Conservation (phyloP, 2,329 filamentous ascomycete species). For the Nemania abortiva region DNA sequence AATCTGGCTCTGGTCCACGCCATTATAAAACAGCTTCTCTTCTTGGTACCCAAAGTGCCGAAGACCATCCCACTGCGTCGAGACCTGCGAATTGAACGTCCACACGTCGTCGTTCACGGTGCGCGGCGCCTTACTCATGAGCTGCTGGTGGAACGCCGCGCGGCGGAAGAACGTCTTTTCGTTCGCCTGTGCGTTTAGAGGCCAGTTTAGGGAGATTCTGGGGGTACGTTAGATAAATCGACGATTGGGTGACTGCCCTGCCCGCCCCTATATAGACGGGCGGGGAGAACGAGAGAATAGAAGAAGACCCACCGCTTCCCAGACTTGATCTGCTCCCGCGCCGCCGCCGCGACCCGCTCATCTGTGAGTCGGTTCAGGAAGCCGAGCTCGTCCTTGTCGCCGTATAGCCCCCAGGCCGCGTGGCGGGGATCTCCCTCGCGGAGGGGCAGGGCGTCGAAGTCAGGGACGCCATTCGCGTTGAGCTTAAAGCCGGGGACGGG, state of each 20-base stretch:
- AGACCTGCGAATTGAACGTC: conserved; percentile 69
- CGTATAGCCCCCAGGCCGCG: conserved; percentile 64
- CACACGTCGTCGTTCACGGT: conserved; percentile 71
- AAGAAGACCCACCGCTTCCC: conserved; percentile 58
- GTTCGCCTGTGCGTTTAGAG: conserved; percentile 65
- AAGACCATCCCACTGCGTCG: conserved; percentile 69
- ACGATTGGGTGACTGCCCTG: not conserved
- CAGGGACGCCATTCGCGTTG: conserved; percentile 59
- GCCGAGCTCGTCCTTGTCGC: conserved; percentile 68
- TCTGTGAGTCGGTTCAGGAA: conserved; percentile 71
- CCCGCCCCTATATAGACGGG: too few relatives aligned
- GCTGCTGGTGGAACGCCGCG: conserved; percentile 65
- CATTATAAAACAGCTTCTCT: conserved; percentile 42
- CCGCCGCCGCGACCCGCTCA: conserved; percentile 63
- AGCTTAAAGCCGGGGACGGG: conserved; percentile 48
- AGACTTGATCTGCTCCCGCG: conserved; percentile 64
- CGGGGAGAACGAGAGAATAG: conserved; percentile 13
- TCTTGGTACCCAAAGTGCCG: conserved; percentile 64
- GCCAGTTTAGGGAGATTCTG: conserved; percentile 71
- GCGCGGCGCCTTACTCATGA: conserved; percentile 64
- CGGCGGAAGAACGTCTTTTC: conserved; percentile 66
- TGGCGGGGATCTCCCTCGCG: conserved; percentile 59
- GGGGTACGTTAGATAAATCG: not conserved
- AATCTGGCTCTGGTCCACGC: conserved; percentile 33
- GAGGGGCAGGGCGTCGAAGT: conserved; percentile 62